Conservation (phyloP, 192 early-diverging fungal genomes). For the Coemansia sp. region DNA sequence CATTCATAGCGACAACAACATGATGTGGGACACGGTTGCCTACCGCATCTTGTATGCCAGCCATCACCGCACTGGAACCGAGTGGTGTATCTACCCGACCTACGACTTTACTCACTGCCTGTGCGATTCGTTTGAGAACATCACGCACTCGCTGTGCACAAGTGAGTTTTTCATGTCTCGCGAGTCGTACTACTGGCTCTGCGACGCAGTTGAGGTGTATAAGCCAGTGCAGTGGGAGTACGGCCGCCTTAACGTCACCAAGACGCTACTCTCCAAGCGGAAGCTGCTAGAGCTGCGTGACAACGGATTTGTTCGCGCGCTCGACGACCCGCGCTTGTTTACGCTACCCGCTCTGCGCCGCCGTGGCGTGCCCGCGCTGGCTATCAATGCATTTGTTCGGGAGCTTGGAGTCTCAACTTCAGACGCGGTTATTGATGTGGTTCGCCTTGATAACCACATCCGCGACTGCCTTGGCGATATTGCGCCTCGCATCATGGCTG, state of each 20-base stretch:
- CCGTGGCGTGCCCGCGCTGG: conserved; percentile 94
- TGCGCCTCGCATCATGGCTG: conserved; percentile 90
- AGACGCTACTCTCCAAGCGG: conserved; percentile 96
- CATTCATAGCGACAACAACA: conserved; percentile 93
- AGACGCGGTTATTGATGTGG: conserved; percentile 77
- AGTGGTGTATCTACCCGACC: conserved; percentile 99
- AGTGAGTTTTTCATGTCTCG: conserved; percentile 92
- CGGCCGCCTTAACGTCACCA: conserved; percentile 88
- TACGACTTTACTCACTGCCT: conserved; percentile 99
- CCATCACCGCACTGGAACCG: conserved; percentile 87
- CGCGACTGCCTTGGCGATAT: conserved; percentile 91
- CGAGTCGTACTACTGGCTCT: conserved; percentile 98
- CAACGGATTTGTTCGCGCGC: conserved; percentile 72
- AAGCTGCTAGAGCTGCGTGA: conserved; percentile 91
- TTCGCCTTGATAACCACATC: conserved; percentile 90
- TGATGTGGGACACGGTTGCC: conserved; percentile 99
- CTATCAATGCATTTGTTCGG: conserved; percentile 97
- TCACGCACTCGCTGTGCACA: conserved; percentile 99
- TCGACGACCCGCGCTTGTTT: conserved; percentile 97
- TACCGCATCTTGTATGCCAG: conserved; percentile 91
- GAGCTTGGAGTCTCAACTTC: conserved; percentile 84
- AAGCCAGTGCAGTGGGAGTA: conserved; percentile 99
- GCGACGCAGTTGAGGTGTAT: conserved; percentile 97
- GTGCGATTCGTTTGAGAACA: conserved; percentile 99
- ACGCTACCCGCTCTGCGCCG: conserved; percentile 94